Evolutionary conservation across 225 moss, liverwort and hornwort genomes (phyloP).

Genomic region (Rhytidiadelphus loreus): DNA sequence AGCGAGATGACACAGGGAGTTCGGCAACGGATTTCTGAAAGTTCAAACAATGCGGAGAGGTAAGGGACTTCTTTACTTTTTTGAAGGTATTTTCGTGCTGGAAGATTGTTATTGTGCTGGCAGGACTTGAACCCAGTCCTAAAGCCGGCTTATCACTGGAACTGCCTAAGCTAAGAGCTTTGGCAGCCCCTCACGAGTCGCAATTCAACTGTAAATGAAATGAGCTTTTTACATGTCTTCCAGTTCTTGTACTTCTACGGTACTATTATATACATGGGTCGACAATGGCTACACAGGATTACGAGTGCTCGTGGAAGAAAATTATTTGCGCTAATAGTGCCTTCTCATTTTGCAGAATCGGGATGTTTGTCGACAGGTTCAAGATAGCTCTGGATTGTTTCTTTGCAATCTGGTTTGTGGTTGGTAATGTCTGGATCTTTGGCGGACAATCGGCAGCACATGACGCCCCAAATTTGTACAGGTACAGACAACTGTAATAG

Average conservation of each 20-base stretch:
- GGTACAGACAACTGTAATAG: not conserved
- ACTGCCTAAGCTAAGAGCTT: not conserved
- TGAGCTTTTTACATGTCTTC: not conserved
- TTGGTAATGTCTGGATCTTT: conserved; percentile 46
- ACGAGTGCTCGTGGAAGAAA: not conserved
- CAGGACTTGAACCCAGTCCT: not conserved
- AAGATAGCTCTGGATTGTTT: conserved; percentile 41
- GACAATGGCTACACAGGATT: not conserved
- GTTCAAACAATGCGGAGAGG: conserved; percentile 14
- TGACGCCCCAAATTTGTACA: conserved; percentile 41
- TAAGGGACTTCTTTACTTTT: not conserved
- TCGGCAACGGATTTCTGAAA: conserved; percentile 3
- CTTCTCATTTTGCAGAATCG: conserved; percentile 2
- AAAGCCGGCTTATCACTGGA: not conserved
- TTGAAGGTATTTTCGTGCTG: not conserved
- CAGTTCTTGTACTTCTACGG: not conserved
- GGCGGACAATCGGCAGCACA: conserved; percentile 36
- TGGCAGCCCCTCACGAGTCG: not conserved
- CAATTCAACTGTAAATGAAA: not conserved
- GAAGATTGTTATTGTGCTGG: not conserved
- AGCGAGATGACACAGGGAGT: conserved; percentile 12
- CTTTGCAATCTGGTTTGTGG: conserved; percentile 45
- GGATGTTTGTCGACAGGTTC: conserved; percentile 29
- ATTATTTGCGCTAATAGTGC: not conserved
- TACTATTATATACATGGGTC: not conserved